Conservation (phyloP, 2,329 filamentous ascomycete species). For the Talaromyces sp. region DNA sequence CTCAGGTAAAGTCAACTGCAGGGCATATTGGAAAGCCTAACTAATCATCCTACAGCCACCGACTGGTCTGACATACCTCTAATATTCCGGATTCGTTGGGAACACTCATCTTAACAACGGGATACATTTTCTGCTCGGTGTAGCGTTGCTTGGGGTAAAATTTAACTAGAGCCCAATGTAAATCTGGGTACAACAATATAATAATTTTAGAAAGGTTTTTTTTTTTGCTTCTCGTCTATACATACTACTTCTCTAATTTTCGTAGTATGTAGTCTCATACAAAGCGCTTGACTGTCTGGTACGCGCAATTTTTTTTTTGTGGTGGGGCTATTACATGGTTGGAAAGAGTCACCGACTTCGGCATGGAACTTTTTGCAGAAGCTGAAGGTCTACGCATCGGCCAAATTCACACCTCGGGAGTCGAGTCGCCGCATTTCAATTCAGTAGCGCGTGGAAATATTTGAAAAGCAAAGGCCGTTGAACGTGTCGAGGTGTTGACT, state of each 20-base stretch:
- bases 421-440: background rate
- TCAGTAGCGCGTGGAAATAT: background rate
- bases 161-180: background rate
- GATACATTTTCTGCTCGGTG: background rate
- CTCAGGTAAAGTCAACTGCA: conserved; percentile 54
- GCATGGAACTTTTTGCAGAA: background rate
- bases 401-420: background rate
- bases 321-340: background rate
- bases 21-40: background rate
- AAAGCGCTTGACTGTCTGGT: background rate
- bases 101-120: background rate
- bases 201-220: background rate
- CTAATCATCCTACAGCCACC: conserved; percentile 46
- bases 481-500: background rate
- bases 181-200: background rate
- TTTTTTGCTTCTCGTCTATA: too few species aligned
- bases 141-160: background rate
- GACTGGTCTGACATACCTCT: conserved; percentile 61
- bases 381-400: background rate
- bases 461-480: background rate
- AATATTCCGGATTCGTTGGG: conserved; percentile 22
- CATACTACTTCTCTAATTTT: background rate
- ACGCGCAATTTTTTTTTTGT: background rate
- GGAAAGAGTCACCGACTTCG: background rate
- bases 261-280: background rate